Conservation (phyloP, 148 eudicot genomes). For the Limonium bicolor region DNA sequence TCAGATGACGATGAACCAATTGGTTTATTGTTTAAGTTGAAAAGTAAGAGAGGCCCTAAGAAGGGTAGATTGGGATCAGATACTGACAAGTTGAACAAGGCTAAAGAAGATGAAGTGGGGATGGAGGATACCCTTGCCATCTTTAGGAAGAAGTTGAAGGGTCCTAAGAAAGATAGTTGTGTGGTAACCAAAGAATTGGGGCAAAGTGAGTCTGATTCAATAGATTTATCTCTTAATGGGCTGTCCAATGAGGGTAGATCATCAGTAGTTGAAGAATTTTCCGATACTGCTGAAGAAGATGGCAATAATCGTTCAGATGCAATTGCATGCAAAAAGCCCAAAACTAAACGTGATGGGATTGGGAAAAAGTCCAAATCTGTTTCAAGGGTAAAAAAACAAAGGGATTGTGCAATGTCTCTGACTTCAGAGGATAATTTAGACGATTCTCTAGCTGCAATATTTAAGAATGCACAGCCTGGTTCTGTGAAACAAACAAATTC, state of each 20-base stretch:
- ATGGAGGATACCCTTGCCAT: slow-evolving; percentile 91
- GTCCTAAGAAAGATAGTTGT: slow-evolving; percentile 44
- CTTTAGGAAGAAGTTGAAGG: slow-evolving; percentile 83
- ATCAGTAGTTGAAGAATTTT: slow-evolving; percentile 7
- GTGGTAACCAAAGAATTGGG: slow-evolving; percentile 12
- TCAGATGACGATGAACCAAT: slow-evolving; percentile 86
- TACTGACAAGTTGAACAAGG: slow-evolving; percentile 14
- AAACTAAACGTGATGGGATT: slow-evolving; percentile 13
- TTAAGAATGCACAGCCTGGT: slow-evolving; percentile 52
- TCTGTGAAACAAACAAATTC: slow-evolving; percentile 24
- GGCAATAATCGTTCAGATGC: slow-evolving; percentile 1
- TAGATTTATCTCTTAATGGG: slow-evolving; percentile 13
- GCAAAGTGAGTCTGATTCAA: slow-evolving; percentile 9
- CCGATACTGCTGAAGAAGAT: slow-evolving; percentile 1
- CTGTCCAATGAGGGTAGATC: slow-evolving; percentile 11
- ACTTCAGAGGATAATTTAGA: slow-evolving; percentile 24
- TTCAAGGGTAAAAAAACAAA: slow-evolving; percentile 9
- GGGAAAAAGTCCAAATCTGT: slow-evolving; percentile 15
- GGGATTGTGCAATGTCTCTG: slow-evolving; percentile 6
- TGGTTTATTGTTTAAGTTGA: slow-evolving; percentile 54
- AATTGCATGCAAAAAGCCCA: background rate
- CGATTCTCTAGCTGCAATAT: slow-evolving; percentile 53
- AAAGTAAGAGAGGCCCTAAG: slow-evolving; percentile 35
- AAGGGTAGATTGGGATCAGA: slow-evolving; percentile 36
- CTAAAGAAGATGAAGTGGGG: slow-evolving; percentile 43